Percentiles rank a stretch among this genome's conserved stretches.
phyloP scores from a whole-genome alignment of 2,329 filamentous ascomycete species.

The Malbranchea cinnamomea region DNA sequence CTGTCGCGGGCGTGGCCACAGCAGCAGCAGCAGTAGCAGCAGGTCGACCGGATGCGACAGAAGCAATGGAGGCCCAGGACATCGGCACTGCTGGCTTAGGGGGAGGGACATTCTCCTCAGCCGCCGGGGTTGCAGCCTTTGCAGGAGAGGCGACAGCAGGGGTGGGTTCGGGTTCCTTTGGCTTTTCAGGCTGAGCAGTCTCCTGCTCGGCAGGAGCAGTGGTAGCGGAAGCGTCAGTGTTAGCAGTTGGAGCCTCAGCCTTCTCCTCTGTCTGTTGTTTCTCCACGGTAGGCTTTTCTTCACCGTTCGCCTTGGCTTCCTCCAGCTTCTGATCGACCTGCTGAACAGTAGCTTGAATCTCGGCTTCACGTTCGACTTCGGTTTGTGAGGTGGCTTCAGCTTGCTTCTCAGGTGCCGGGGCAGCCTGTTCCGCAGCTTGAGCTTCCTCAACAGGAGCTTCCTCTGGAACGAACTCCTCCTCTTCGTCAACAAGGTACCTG shows the following conservation, averaged over 20 bases:
- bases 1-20: constrained; percentile 18
- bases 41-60: constrained; percentile 16
- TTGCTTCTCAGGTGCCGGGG: constrained; percentile 18
- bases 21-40: constrained; percentile 16
- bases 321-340: constrained; percentile 65
- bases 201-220: constrained; percentile 17
- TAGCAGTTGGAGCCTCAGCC: constrained; percentile 7
- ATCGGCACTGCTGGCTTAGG: constrained; percentile 32
- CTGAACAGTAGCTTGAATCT: constrained; percentile 30
- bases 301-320: constrained; percentile 39
- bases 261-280: constrained; percentile 23
- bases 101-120: constrained; percentile 36
- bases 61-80: constrained; percentile 52
- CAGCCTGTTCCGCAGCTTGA: constrained; percentile 17
- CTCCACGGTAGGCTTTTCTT: constrained; percentile 18
- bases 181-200: constrained; percentile 42
- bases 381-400: constrained; percentile 30
- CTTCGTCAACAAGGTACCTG: constrained; percentile 76
- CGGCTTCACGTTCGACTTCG: constrained; percentile 18
- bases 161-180: constrained; percentile 46
- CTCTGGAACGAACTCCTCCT: constrained; percentile 39
- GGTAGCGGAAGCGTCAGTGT: constrained; percentile 2
- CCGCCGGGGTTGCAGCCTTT: constrained; percentile 25
- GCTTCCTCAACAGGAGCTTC: constrained; percentile 18
- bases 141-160: constrained; percentile 37